Evolutionary conservation across 495 filamentous ascomycete species (phyloP).

Genomic region (Tuber calosporum): DNA sequence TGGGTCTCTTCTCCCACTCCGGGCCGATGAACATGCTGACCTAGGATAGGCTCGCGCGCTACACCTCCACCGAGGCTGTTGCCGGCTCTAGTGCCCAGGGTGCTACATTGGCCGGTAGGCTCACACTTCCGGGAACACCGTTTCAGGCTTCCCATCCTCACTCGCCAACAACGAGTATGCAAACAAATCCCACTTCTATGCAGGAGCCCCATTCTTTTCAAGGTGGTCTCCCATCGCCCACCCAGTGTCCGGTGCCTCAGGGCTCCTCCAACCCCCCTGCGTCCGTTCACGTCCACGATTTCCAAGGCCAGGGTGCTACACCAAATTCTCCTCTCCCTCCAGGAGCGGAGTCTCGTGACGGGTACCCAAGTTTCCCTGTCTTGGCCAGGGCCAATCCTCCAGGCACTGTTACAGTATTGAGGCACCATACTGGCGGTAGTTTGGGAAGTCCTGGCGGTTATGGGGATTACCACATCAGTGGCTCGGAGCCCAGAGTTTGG

Average conservation of each 20-base stretch:
- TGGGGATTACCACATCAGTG: conserved; percentile 47
- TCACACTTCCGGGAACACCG: conserved; percentile 21
- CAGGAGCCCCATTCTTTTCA: conserved; percentile 13
- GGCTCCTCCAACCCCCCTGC: conserved; percentile 28
- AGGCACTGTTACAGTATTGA: conserved; percentile 20
- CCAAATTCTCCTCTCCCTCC: not conserved
- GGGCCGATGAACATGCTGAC: conserved; percentile 7
- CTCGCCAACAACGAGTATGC: conserved; percentile 35
- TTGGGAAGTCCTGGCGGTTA: conserved; percentile 30
- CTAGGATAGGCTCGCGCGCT: conserved; percentile 48
- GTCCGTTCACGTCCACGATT: conserved; percentile 23
- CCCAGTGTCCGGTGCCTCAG: conserved; percentile 30
- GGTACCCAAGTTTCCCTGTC: conserved; percentile 7
- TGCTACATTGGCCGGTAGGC: conserved; percentile 17
- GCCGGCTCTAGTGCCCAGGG: conserved; percentile 17
- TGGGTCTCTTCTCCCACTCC: conserved; percentile 44
- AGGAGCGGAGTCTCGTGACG: not conserved
- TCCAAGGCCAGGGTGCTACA: conserved; percentile 7
- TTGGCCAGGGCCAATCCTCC: conserved; percentile 24
- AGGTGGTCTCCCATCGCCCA: conserved; percentile 20
- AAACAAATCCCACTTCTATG: conserved; percentile 37
- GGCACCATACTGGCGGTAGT: conserved; percentile 11
- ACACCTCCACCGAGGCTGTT: conserved; percentile 39
- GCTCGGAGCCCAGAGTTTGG: conserved; percentile 61
- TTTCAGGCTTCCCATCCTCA: conserved; percentile 21